Evolutionary conservation across 164 flowering plant genomes (phyloP), one percentile per base, ranked within the genome.

Genomic region (Vitis amurensis): DNA sequence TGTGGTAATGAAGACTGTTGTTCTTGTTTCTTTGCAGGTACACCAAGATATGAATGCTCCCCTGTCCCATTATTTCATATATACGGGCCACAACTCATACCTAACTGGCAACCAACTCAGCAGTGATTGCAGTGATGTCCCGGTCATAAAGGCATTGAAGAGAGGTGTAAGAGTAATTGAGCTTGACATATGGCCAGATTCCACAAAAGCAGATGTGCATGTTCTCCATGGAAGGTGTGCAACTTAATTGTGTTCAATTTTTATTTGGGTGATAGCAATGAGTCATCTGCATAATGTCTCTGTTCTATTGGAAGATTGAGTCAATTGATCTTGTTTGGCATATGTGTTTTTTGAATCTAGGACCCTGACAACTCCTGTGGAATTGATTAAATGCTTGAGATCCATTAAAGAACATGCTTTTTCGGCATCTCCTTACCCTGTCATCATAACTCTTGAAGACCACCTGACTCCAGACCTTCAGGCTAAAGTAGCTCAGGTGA

Each of bases 321-420:
- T 37, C 5, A 0, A 37, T 37, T 37, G 44, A 37, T 37, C 44
- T 6, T 6, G 4, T 37, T 37, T 37, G 44, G 44, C 1, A 6
- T 37, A 37, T 37, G 44, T 6, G 44, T 6, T 50, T 63, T 27
- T 11, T 63, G 30, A 50, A 23, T 77, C 29, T 61, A 88, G 88
- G 83, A 84, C 91, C 11, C 66, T 85, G 67, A 89, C 89, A 59
- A 44, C 85, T 13, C 87, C 88, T 1, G 91, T 89, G 81, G 76
- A 78, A 55, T 82, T 86, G n/a, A 76, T 74, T 8, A 81, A 70
- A 73, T 89, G 91, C 74, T 73, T 89, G 68, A 76, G 61, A 64
- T 77, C 91, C 50, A 89, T 89, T 52, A 83, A 75, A 56, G 85
- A 89, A 63, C 60, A 85, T 73, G 93, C 89, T 6, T 89, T 89